Evolutionary conservation across 345 rosid species (phyloP).

Genomic region (Raphanus raphanistrum): DNA sequence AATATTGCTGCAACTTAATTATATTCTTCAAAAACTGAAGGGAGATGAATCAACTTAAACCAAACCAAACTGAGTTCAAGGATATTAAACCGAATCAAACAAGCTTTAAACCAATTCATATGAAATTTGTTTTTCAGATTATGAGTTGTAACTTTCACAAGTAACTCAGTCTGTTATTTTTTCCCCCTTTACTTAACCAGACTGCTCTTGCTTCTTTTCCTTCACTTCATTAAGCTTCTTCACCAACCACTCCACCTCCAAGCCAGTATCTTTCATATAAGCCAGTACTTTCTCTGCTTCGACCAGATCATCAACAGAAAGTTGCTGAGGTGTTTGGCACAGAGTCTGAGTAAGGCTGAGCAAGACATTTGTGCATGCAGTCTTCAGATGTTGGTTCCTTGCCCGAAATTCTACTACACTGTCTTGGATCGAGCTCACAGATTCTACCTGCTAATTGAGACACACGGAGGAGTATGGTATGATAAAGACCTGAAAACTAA

Average conservation of each 20-base stretch:
- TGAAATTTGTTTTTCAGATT: not conserved
- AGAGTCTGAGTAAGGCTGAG: not conserved
- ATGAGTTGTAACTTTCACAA: not conserved
- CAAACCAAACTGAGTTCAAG: not conserved
- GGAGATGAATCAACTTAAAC: not conserved
- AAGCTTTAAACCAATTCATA: not conserved
- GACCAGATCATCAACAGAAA: not conserved
- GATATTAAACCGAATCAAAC: not conserved
- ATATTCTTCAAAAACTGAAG: not conserved
- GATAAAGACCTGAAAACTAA: not conserved
- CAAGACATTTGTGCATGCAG: slow-evolving; percentile 6
- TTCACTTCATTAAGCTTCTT: slow-evolving; percentile 4
- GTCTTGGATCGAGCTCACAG: slow-evolving; percentile 10
- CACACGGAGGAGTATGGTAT: not conserved
- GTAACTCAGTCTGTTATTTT: not conserved
- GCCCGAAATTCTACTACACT: not conserved
- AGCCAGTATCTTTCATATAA: not conserved
- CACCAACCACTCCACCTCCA: slow-evolving; percentile 30
- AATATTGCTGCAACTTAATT: not conserved
- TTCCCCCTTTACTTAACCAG: not conserved
- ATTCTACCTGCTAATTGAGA: not conserved
- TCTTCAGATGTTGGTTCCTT: slow-evolving; percentile 12
- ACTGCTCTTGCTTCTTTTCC: not conserved
- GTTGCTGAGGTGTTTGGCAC: not conserved
- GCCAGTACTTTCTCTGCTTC: not conserved